Conservation (phyloP, 1,139 yeast genomes). For the Yamadazyma blattariae region DNA sequence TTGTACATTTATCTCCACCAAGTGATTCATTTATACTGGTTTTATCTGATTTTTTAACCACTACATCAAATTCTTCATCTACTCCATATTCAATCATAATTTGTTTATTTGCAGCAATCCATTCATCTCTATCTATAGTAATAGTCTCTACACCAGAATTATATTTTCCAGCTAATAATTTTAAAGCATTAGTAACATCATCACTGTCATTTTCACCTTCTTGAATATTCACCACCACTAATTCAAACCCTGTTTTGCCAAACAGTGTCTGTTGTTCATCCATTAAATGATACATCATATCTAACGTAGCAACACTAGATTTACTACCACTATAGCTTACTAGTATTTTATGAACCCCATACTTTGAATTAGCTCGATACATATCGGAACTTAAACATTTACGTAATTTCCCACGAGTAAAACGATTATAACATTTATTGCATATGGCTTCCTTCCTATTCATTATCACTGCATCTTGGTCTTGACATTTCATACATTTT, state of each 20-base stretch:
- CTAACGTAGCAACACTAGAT: slow-evolving; percentile 66
- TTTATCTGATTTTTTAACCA: too few species aligned
- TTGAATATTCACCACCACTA: slow-evolving; percentile 55
- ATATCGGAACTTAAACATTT: slow-evolving; percentile 69
- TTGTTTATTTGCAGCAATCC: too few species aligned
- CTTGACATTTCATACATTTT: slow-evolving; percentile 46
- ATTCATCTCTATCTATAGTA: slow-evolving; percentile 17
- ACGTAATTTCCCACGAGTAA: slow-evolving; percentile 75
- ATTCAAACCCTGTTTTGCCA: slow-evolving; percentile 66
- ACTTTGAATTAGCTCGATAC: slow-evolving; percentile 52
- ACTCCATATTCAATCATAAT: slow-evolving; percentile 27
- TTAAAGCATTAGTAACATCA: slow-evolving; percentile 17
- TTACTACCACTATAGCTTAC: slow-evolving; percentile 64
- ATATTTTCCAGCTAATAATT: slow-evolving; percentile 21
- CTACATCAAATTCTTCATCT: too few species aligned
- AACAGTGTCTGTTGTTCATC: slow-evolving; percentile 65
- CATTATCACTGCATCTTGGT: slow-evolving; percentile 39
- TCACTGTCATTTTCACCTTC: slow-evolving; percentile 23
- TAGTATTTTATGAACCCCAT: slow-evolving; percentile 44
- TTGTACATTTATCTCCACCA: slow-evolving; percentile 51
- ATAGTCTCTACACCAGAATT: slow-evolving; percentile 35
- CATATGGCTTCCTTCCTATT: slow-evolving; percentile 76
- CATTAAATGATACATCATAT: slow-evolving; percentile 61
- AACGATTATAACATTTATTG: slow-evolving; percentile 64
- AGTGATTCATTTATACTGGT: too few species aligned